Evolutionary conservation across 306 rosid species (phyloP).

Genomic region (Betula pendula): DNA sequence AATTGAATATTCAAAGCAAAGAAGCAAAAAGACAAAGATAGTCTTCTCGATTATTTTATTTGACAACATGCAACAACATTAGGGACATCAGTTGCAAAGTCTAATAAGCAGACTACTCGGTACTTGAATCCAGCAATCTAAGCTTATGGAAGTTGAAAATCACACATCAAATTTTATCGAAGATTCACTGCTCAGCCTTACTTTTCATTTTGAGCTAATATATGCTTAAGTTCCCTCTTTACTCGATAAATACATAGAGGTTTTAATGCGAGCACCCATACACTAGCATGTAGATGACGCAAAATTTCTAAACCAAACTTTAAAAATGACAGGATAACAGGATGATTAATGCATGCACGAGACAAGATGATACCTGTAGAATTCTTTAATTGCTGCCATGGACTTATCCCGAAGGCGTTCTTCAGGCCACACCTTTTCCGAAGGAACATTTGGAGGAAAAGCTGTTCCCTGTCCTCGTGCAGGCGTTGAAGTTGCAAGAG

Average conservation of each 20-base stretch:
- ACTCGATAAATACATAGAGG: neutral
- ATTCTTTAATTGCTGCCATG: slow-evolving; percentile 79
- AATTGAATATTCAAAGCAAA: neutral
- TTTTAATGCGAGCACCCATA: neutral
- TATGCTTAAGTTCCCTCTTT: slow-evolving; percentile 12
- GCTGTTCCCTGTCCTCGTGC: slow-evolving; percentile 45
- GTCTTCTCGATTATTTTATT: neutral
- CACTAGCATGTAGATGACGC: neutral
- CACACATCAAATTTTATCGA: neutral
- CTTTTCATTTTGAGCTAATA: neutral
- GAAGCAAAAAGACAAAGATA: neutral
- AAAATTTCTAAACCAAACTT: neutral
- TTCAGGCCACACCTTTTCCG: slow-evolving; percentile 49
- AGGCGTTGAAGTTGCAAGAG: slow-evolving; percentile 51
- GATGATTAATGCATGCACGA: slow-evolving; percentile 5
- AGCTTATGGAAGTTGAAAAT: neutral
- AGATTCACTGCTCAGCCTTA: neutral
- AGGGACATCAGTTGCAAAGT: neutral
- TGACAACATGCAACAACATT: neutral
- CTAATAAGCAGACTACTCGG: neutral
- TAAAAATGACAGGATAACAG: neutral
- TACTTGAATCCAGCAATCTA: neutral
- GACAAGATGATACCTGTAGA: slow-evolving; percentile 63
- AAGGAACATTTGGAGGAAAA: slow-evolving; percentile 40
- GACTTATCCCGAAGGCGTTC: slow-evolving; percentile 61